Conservation (phyloP, 116 monocot genomes). For the Cymodocea nodosa region DNA sequence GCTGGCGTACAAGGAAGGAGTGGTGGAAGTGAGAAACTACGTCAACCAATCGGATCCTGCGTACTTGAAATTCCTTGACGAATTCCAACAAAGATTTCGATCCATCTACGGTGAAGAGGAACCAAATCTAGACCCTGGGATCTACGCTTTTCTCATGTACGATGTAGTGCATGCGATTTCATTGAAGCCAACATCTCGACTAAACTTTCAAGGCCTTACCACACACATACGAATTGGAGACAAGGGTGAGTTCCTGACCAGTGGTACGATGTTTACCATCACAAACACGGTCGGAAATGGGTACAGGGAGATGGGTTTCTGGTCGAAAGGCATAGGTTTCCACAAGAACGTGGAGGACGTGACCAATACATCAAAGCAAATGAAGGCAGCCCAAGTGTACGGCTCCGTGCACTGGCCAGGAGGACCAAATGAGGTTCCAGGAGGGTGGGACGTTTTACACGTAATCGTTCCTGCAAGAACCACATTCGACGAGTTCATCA, state of each 20-base stretch:
- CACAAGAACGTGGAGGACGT: background rate
- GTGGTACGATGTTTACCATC: no score
- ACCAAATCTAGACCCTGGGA: background rate
- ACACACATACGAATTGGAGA: background rate
- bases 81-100: conserved; percentile 11
- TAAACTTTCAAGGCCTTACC: background rate
- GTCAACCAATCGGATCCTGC: background rate
- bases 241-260: background rate
- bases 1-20: conserved; percentile 10
- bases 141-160: conserved; percentile 18
- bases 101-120: background rate
- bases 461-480: background rate
- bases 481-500: background rate
- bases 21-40: conserved; percentile 7
- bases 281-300: background rate
- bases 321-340: background rate
- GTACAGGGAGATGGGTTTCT: background rate
- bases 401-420: background rate
- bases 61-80: background rate
- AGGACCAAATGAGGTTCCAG: background rate
- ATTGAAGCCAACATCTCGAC: background rate
- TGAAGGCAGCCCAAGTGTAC: no score
- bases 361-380: background rate
- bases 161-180: conserved; percentile 20
- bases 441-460: background rate